Conservation (phyloP, 805 yeast genomes). For the Lipomyces mesembrius region DNA sequence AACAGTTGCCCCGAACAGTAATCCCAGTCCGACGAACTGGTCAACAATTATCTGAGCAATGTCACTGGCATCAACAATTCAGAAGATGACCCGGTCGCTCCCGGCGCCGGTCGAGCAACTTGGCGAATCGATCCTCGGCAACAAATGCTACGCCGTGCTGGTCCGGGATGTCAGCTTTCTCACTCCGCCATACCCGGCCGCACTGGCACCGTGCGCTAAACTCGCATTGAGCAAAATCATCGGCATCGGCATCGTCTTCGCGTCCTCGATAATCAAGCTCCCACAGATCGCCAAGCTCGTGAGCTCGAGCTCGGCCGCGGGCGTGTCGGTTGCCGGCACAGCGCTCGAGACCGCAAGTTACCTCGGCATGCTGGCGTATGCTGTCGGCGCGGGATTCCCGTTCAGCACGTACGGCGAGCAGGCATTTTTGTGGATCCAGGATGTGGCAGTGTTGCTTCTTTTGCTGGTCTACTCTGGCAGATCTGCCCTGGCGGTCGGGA, state of each 20-base stretch:
- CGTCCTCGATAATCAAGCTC: slow-evolving; percentile 49
- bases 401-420: slow-evolving; percentile 51
- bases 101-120: slow-evolving; percentile 38
- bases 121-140: slow-evolving; percentile 38
- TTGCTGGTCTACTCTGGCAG: slow-evolving; percentile 41
- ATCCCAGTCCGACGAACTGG: neutral
- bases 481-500: slow-evolving; percentile 35
- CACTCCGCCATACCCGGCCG: slow-evolving; percentile 21
- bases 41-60: neutral
- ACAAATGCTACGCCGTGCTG: slow-evolving; percentile 38
- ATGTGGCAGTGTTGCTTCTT: slow-evolving; percentile 44
- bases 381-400: slow-evolving; percentile 46
- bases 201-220: slow-evolving; percentile 39
- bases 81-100: slow-evolving; percentile 16
- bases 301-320: slow-evolving; percentile 45
- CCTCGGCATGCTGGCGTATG: slow-evolving; percentile 47
- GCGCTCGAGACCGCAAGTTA: slow-evolving; percentile 47
- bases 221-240: slow-evolving; percentile 46
- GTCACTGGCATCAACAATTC: slow-evolving; percentile 15
- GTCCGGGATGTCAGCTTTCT: slow-evolving; percentile 40
- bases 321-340: slow-evolving; percentile 46
- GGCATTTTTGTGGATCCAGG: slow-evolving; percentile 48
- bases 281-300: slow-evolving; percentile 51
- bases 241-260: slow-evolving; percentile 48
- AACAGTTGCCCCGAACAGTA: too few species aligned